A percentile compares a stretch with the other conserved stretches of the same genome.
These are phyloP conservation scores for Mycena haematopus DNA, from an alignment of 768 basidiomycete species.

Conservation along the genomic window DNA sequence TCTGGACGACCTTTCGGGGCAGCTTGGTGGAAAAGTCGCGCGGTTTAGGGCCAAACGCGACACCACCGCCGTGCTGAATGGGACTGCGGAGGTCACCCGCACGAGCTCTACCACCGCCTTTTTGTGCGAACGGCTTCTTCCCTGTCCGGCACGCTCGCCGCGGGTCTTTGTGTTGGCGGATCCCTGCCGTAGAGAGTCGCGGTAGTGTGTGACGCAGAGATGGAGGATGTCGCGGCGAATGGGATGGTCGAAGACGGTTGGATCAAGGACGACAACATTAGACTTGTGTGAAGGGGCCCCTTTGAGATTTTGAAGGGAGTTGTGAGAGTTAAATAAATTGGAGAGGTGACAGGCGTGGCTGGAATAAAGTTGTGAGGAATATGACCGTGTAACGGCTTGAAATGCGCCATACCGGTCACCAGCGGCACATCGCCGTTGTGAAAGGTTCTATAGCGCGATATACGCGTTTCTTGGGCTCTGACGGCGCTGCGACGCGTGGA, in stretches of 20 bases:
- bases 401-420: slow-evolving; percentile 14
- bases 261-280: slow-evolving; percentile 69
- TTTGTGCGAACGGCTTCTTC: slow-evolving; percentile 88
- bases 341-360: slow-evolving; percentile 50
- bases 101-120: slow-evolving; percentile 90
- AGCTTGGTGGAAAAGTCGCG: slow-evolving; percentile 92
- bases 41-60: slow-evolving; percentile 90
- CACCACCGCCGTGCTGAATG: slow-evolving; percentile 89
- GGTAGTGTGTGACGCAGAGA: slow-evolving; percentile 87
- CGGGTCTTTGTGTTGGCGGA: slow-evolving; percentile 92
- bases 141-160: slow-evolving; percentile 91
- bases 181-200: slow-evolving; percentile 90
- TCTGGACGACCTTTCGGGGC: slow-evolving; percentile 89
- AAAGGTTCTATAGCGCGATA: neutral
- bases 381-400: no score
- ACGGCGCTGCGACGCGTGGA: slow-evolving; percentile 14
- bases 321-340: slow-evolving; percentile 68
- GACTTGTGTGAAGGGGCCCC: slow-evolving; percentile 48
- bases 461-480: neutral
- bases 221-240: slow-evolving; percentile 93
- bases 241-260: slow-evolving; percentile 87
- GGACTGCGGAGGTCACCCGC: slow-evolving; percentile 89
- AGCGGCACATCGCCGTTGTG: neutral
- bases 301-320: slow-evolving; percentile 56
- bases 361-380: slow-evolving; percentile 10